Percentiles rank a stretch among this genome's conserved stretches.
Evolutionary conservation across 2,329 filamentous ascomycete genomes (phyloP).

Genomic region (Exophiala alcalophila): DNA sequence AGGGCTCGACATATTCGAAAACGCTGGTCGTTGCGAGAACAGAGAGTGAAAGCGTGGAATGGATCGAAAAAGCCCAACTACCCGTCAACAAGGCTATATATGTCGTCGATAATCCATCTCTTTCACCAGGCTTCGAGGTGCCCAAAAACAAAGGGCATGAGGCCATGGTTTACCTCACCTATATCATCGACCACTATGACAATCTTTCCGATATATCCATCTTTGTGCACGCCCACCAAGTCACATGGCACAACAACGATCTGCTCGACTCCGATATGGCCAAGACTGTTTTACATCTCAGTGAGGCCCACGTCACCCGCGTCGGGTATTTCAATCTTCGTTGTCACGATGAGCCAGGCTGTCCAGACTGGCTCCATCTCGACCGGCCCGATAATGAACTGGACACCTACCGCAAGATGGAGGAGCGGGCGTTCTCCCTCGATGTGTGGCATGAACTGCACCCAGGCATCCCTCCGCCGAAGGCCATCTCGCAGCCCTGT

Average conservation of each 20-base stretch:
- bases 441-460: conserved; percentile 46
- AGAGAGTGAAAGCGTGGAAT: background rate
- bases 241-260: conserved; percentile 60
- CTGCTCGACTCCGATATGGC: conserved; percentile 50
- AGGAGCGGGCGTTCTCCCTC: conserved; percentile 45
- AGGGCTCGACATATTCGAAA: background rate
- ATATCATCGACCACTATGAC: conserved; percentile 62
- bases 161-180: conserved; percentile 61
- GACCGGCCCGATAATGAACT: conserved; percentile 40
- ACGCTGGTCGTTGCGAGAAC: conserved; percentile 1
- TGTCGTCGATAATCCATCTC: conserved; percentile 3
- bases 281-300: conserved; percentile 51
- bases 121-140: conserved; percentile 30
- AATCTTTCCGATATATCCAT: conserved; percentile 56
- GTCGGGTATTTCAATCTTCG: conserved; percentile 60
- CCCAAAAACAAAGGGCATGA: conserved; percentile 60
- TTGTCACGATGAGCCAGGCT: conserved; percentile 59
- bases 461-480: conserved; percentile 37
- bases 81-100: conserved; percentile 1
- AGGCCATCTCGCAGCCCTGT: conserved; percentile 59
- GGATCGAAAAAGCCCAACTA: background rate
- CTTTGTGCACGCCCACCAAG: conserved; percentile 59
- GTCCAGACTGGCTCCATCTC: conserved; percentile 56
- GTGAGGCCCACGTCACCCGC: conserved; percentile 49
- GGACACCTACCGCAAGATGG: conserved; percentile 44